phyloP scores from a whole-genome alignment of 805 yeast species.

The Yarrowia sp. region DNA sequence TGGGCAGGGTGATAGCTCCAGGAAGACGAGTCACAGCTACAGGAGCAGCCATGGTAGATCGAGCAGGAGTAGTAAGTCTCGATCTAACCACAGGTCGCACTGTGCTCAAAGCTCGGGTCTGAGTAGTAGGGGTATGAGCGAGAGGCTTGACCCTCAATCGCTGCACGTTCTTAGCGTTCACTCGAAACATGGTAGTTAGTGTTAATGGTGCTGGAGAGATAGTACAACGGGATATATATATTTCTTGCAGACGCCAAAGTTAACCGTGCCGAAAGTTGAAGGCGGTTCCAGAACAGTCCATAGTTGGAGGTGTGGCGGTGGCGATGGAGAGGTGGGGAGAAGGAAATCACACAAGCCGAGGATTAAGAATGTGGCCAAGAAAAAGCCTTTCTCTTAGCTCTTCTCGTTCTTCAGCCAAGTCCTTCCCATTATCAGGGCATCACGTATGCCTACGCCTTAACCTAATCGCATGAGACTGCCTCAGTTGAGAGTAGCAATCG shows the following conservation, averaged over 20 bases:
- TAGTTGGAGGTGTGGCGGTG: slow-evolving; percentile 13
- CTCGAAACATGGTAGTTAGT: slow-evolving; percentile 11
- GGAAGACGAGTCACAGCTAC: not conserved
- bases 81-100: not conserved
- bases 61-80: too few relatives aligned
- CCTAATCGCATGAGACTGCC: slow-evolving; percentile 20
- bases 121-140: not conserved
- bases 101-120: not conserved
- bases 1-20: not conserved
- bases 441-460: slow-evolving; percentile 21
- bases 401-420: not conserved
- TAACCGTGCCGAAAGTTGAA: slow-evolving; percentile 22
- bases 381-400: not conserved
- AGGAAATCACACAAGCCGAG: not conserved
- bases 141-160: slow-evolving; percentile 14
- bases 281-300: slow-evolving; percentile 30
- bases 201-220: too few relatives aligned
- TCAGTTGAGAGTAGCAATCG: slow-evolving; percentile 1
- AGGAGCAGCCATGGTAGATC: too few relatives aligned
- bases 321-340: not conserved
- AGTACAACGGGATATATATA: not conserved
- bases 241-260: not conserved
- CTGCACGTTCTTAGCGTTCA: slow-evolving; percentile 26
- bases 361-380: too few relatives aligned
- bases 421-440: not conserved